phyloP scores from a whole-genome alignment of 2,329 filamentous ascomycete species.

The Fusarium udum region DNA sequence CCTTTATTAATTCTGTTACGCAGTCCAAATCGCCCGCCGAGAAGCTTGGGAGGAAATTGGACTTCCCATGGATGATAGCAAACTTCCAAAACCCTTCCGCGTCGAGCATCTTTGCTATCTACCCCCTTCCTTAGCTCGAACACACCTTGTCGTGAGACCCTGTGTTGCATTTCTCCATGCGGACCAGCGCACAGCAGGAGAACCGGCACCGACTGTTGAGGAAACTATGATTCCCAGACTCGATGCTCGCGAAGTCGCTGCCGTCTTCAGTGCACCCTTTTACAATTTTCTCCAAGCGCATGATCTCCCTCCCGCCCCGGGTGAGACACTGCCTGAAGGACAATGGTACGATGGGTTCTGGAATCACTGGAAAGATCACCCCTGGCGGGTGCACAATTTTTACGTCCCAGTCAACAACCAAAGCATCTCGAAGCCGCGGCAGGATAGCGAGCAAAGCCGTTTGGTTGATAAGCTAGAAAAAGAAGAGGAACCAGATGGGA shows the following conservation, averaged over 20 bases:
- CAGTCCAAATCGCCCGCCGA: constrained; percentile 83
- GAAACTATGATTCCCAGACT: constrained; percentile 80
- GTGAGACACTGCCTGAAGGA: constrained; percentile 57
- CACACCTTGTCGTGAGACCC: constrained; percentile 77
- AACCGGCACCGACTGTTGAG: constrained; percentile 62
- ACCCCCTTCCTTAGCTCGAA: constrained; percentile 78
- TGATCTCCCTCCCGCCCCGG: constrained; percentile 61
- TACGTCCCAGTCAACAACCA: constrained; percentile 82
- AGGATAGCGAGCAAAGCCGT: constrained; percentile 53
- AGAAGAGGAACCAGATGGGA: constrained; percentile 56
- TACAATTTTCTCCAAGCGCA: constrained; percentile 76
- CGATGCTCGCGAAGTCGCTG: constrained; percentile 90
- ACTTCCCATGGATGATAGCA: constrained; percentile 74
- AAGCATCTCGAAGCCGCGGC: constrained; percentile 69
- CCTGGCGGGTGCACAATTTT: constrained; percentile 93
- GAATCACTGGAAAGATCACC: constrained; percentile 78
- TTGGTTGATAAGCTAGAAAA: constrained; percentile 57
- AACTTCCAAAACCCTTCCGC: constrained; percentile 78
- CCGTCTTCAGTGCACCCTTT: constrained; percentile 91
- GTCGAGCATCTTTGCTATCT: constrained; percentile 90
- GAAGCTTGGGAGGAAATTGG: constrained; percentile 96
- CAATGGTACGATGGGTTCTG: constrained; percentile 89
- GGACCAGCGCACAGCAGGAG: constrained; percentile 54
- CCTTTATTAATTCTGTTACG: not conserved
- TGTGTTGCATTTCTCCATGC: constrained; percentile 82